phyloP scores from a whole-genome alignment of 805 yeast species.

The Spathaspora sp. region DNA sequence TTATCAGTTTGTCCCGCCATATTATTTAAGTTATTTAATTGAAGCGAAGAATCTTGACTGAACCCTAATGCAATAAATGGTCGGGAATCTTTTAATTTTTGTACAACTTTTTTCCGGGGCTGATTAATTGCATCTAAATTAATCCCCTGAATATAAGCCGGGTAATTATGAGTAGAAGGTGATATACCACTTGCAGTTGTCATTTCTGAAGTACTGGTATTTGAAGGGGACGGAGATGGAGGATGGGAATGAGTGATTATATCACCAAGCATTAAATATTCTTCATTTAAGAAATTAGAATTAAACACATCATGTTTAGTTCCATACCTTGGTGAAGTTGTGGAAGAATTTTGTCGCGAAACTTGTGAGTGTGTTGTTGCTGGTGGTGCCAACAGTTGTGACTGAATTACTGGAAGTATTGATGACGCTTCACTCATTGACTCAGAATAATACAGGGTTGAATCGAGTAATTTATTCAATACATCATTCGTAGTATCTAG shows the following conservation, averaged over 20 bases:
- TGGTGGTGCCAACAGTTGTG: background rate
- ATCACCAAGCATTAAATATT: conserved; percentile 50
- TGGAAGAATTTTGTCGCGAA: background rate
- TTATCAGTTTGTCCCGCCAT: conserved; percentile 8
- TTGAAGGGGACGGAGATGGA: conserved; percentile 37
- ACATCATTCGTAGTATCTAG: conserved; percentile 27
- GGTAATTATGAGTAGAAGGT: background rate
- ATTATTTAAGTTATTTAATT: conserved; percentile 6
- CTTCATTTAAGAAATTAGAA: conserved; percentile 48
- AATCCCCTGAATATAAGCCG: background rate
- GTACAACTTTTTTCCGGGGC: conserved; percentile 3
- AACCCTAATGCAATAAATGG: conserved; percentile 42
- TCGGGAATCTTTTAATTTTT: conserved; percentile 24
- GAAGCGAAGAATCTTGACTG: conserved; percentile 8
- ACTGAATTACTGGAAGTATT: background rate
- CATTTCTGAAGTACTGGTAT: conserved; percentile 16
- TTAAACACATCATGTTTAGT: conserved; percentile 15
- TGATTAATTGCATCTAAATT: conserved; percentile 5
- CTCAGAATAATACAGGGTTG: background rate
- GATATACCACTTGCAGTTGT: conserved; percentile 1
- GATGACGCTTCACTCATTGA: background rate
- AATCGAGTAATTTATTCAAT: conserved; percentile 16
- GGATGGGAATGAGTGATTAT: conserved; percentile 39
- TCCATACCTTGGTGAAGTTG: background rate
- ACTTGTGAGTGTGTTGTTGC: background rate